Percentiles rank a stretch among this genome's conserved stretches.
Conservation (phyloP, 2,329 filamentous ascomycete species). For the Fusarium sp. region DNA sequence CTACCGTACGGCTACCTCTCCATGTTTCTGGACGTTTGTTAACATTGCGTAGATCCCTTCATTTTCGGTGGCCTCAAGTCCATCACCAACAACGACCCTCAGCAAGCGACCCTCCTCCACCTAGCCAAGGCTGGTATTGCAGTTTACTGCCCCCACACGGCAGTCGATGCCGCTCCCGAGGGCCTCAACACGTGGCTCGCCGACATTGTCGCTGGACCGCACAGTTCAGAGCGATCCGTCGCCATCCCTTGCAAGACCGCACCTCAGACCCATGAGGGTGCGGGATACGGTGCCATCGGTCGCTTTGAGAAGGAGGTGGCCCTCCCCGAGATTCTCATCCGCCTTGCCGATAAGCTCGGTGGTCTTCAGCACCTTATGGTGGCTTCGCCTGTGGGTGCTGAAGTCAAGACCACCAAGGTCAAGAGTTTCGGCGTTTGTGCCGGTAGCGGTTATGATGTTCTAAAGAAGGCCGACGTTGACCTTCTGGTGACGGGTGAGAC, state of each 20-base stretch:
- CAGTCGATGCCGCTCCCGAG: constrained; percentile 85
- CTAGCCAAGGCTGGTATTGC: constrained; percentile 89
- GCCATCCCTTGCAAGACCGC: constrained; percentile 59
- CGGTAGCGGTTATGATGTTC: constrained; percentile 84
- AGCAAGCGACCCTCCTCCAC: constrained; percentile 86
- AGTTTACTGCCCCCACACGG: constrained; percentile 96
- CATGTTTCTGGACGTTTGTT: background rate
- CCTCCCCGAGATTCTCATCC: constrained; percentile 59
- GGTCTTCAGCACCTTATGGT: constrained; percentile 68
- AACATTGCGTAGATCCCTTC: constrained; percentile 78
- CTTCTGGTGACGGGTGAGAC: constrained; percentile 92
- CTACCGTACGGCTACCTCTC: constrained; percentile 74
- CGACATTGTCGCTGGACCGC: constrained; percentile 77
- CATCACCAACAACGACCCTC: constrained; percentile 84
- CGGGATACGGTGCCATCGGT: constrained; percentile 67
- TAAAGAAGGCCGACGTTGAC: constrained; percentile 78
- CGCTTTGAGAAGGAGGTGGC: constrained; percentile 54
- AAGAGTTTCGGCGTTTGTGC: constrained; percentile 86
- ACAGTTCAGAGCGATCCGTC: constrained; percentile 55
- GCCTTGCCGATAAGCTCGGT: constrained; percentile 75
- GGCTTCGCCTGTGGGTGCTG: constrained; percentile 63
- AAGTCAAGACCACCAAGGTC: constrained; percentile 60
- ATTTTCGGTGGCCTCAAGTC: constrained; percentile 95
- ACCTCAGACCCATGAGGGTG: constrained; percentile 58
- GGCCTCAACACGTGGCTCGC: constrained; percentile 96